phyloP scores from a whole-genome alignment of 1,284 basidiomycete genomes.

The Cutaneotrichosporon sp. region DNA sequence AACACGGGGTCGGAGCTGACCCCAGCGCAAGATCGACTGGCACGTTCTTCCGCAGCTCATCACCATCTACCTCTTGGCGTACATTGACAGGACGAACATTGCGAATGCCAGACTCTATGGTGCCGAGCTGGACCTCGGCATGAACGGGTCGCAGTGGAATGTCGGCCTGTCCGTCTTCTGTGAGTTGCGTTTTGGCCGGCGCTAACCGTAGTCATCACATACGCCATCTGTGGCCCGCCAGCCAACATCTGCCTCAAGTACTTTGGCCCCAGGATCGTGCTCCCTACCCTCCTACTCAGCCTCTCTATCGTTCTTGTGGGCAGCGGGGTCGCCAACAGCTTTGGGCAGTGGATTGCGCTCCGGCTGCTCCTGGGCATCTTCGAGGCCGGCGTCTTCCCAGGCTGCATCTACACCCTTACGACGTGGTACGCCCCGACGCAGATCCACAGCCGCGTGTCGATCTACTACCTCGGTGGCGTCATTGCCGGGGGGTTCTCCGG shows the following conservation, averaged over 20 bases:
- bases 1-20: conserved; percentile 38
- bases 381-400: conserved; percentile 51
- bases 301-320: conserved; percentile 22
- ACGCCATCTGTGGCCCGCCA: conserved; percentile 7
- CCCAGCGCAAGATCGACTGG: conserved; percentile 54
- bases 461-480: conserved; percentile 29
- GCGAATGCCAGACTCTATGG: conserved; percentile 44
- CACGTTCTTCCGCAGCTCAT: conserved; percentile 51
- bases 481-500: conserved; percentile 49
- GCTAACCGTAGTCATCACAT: conserved; percentile 52
- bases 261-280: conserved; percentile 19
- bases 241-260: no score
- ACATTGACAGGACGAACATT: conserved; percentile 39
- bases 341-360: conserved; percentile 25
- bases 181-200: conserved; percentile 46
- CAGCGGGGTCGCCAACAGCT: not conserved
- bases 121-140: conserved; percentile 47
- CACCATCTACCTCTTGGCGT: conserved; percentile 29
- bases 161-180: conserved; percentile 53
- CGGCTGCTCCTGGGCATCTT: conserved; percentile 33
- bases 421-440: conserved; percentile 52
- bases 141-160: conserved; percentile 29
- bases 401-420: conserved; percentile 45
- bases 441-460: conserved; percentile 39
- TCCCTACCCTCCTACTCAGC: conserved; percentile 30